These are phyloP conservation scores for Murraya paniculata DNA, from an alignment of 345 rosid genomes.

Conservation along the genomic window DNA sequence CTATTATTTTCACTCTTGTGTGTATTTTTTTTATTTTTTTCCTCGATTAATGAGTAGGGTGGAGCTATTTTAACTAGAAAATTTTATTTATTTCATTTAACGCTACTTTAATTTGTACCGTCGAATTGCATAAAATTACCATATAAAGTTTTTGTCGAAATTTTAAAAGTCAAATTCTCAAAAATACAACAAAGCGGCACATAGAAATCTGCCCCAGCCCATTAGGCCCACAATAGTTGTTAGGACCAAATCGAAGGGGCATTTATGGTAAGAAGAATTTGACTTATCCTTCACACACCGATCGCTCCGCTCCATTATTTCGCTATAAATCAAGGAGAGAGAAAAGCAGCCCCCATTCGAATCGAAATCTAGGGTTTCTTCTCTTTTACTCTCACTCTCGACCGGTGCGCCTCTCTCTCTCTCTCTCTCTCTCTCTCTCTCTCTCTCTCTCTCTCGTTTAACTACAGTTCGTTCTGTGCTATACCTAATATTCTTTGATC, in stretches of 20 bases:
- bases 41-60: too few relatives aligned
- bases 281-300: slow-evolving; percentile 1
- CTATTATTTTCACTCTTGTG: not conserved
- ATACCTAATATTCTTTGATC: not conserved
- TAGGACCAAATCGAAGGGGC: not conserved
- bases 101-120: too few relatives aligned
- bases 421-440: not conserved
- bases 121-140: too few relatives aligned
- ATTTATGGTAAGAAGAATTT: not conserved
- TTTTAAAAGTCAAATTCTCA: too few relatives aligned
- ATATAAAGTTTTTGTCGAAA: too few relatives aligned
- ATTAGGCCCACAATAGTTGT: not conserved
- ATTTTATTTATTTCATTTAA: too few relatives aligned
- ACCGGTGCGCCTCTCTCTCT: not conserved
- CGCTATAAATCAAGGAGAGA: slow-evolving; percentile 19
- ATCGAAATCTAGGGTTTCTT: slow-evolving; percentile 32
- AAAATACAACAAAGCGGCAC: too few relatives aligned
- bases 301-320: not conserved
- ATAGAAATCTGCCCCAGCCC: not conserved
- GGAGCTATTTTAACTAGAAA: too few relatives aligned
- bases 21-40: too few relatives aligned
- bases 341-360: not conserved
- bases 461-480: not conserved
- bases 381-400: not conserved
- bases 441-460: not conserved